Conservation (phyloP, 108 stramenopile species). For the Hondaea fermentalgiana region DNA sequence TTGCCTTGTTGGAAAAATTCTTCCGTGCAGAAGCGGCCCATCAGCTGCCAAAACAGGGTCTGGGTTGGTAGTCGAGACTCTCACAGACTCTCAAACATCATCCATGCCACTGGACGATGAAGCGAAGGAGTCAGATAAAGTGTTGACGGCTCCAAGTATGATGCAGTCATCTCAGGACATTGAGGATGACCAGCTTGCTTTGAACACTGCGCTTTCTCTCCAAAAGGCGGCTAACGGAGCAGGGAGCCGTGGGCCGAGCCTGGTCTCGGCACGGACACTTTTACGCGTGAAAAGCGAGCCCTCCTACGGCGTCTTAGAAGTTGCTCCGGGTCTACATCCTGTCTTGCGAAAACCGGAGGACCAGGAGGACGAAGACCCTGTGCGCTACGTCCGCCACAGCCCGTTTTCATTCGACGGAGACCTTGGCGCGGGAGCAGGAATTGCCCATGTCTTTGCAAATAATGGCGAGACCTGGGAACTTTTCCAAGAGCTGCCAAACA, state of each 20-base stretch:
- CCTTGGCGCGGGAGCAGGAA: not conserved
- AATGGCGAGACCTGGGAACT: conserved; percentile 13
- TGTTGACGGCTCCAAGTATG: not conserved
- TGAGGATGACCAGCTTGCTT: conserved; percentile 1
- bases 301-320: not conserved
- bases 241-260: not conserved
- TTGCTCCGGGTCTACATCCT: not conserved
- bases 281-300: not conserved
- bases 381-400: not conserved
- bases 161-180: not conserved
- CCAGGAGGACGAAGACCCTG: not conserved
- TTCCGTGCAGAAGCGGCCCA: not conserved
- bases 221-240: not conserved
- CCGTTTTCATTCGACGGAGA: conserved; percentile 8
- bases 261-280: not conserved
- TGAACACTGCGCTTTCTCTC: not conserved
- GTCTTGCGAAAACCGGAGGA: not conserved
- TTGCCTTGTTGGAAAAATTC: conserved; percentile 2
- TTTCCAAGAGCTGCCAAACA: not conserved
- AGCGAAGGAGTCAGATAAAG: not conserved
- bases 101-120: not conserved
- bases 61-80: not conserved
- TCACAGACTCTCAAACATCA: not conserved
- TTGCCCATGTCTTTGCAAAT: conserved; percentile 4
- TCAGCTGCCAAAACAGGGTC: not conserved